These are phyloP conservation scores for Heliocybe sulcata DNA, from an alignment of 1,284 basidiomycete genomes.

Conservation along the genomic window DNA sequence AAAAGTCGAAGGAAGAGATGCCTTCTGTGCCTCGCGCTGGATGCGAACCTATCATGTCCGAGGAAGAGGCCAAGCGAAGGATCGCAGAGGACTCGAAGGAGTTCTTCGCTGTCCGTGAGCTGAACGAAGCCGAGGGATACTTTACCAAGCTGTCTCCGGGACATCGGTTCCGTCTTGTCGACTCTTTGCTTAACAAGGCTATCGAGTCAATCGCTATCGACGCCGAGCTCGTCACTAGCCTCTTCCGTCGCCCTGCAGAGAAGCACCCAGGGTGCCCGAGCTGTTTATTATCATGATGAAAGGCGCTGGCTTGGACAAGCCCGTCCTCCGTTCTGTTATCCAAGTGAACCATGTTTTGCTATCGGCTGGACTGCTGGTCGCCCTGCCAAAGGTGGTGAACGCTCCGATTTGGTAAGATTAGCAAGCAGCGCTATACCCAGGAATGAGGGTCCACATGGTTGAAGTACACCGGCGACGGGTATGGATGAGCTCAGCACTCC, in stretches of 20 bases:
- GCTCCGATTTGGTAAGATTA: too few species aligned
- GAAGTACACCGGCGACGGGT: too few species aligned
- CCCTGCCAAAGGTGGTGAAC: too few species aligned
- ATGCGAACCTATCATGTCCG: slow-evolving; percentile 49
- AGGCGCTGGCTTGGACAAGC: slow-evolving; percentile 44
- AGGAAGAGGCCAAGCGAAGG: slow-evolving; percentile 69
- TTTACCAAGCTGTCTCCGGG: too few species aligned
- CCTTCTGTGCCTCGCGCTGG: slow-evolving; percentile 44
- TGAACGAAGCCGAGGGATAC: slow-evolving; percentile 84
- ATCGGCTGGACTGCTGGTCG: too few species aligned
- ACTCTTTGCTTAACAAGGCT: slow-evolving; percentile 50
- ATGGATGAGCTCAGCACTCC: too few species aligned
- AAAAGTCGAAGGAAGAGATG: slow-evolving; percentile 34
- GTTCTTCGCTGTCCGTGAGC: slow-evolving; percentile 67
- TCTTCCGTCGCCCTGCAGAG: slow-evolving; percentile 51
- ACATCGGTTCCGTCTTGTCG: slow-evolving; percentile 28
- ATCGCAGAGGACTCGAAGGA: slow-evolving; percentile 78
- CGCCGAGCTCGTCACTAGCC: slow-evolving; percentile 67
- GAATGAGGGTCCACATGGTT: too few species aligned
- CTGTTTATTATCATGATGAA: slow-evolving; percentile 72
- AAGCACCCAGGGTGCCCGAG: slow-evolving; percentile 80
- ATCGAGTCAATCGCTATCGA: slow-evolving; percentile 84
- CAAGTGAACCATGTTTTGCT: too few species aligned
- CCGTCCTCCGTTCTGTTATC: too few species aligned
- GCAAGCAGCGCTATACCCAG: too few species aligned